These are phyloP conservation scores for Rhodofomes roseus DNA, from an alignment of 1,284 basidiomycete species.

Conservation along the genomic window DNA sequence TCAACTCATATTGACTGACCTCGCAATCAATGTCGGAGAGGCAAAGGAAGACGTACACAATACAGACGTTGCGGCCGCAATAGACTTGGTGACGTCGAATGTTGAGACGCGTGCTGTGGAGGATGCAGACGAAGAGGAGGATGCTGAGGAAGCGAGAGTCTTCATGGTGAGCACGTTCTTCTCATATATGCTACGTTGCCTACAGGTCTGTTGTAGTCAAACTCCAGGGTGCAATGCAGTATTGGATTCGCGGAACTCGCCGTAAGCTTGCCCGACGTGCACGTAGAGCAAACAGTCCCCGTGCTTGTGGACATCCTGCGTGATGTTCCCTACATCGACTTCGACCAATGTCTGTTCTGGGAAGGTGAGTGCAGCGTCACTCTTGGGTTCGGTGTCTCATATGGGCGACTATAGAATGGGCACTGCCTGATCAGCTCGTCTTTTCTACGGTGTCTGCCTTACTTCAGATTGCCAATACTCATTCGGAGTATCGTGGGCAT, in stretches of 20 bases:
- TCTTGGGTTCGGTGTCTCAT: not conserved
- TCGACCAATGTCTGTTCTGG: slow-evolving; percentile 76
- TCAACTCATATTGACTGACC: slow-evolving; percentile 76
- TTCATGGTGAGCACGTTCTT: slow-evolving; percentile 50
- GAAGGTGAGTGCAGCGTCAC: slow-evolving; percentile 45
- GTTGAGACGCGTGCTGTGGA: slow-evolving; percentile 42
- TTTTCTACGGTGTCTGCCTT: slow-evolving; percentile 74
- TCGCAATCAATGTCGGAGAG: slow-evolving; percentile 64
- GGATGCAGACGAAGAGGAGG: slow-evolving; percentile 21
- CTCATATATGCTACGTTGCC: not conserved
- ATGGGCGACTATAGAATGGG: slow-evolving; percentile 54
- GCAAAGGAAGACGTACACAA: slow-evolving; percentile 36
- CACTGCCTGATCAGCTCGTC: slow-evolving; percentile 77
- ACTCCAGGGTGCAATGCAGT: slow-evolving; percentile 68
- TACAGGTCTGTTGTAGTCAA: slow-evolving; percentile 32
- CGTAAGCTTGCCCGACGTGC: slow-evolving; percentile 53
- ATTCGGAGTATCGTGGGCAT: slow-evolving; percentile 43
- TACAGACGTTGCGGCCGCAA: slow-evolving; percentile 37
- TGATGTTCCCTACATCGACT: slow-evolving; percentile 70
- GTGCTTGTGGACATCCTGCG: slow-evolving; percentile 62
- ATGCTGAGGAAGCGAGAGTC: slow-evolving; percentile 32
- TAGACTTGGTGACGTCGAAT: slow-evolving; percentile 58
- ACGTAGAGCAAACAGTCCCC: slow-evolving; percentile 48
- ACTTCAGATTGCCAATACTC: slow-evolving; percentile 56
- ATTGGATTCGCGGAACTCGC: slow-evolving; percentile 76